phyloP scores from a whole-genome alignment of 306 rosid genomes.

The Prunus campanulata region DNA sequence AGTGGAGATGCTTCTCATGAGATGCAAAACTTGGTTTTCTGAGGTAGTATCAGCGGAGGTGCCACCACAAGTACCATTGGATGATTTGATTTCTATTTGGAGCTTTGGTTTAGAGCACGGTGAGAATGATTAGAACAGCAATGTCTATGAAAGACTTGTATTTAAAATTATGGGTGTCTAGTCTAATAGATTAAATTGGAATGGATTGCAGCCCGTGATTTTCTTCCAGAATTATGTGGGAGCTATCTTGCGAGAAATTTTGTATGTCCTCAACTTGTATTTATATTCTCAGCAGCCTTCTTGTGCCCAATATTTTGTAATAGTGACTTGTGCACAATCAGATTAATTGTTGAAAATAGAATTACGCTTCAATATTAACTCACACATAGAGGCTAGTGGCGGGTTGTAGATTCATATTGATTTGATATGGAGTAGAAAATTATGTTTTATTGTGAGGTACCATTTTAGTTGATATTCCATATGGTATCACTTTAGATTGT shows the following conservation, averaged over 20 bases:
- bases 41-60: conserved; percentile 36
- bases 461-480: not conserved
- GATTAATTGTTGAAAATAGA: not conserved
- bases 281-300: conserved; percentile 16
- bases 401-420: not conserved
- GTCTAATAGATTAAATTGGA: conserved; percentile 28
- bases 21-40: conserved; percentile 66
- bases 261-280: conserved; percentile 51
- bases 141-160: not conserved
- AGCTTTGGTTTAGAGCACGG: conserved; percentile 57
- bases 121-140: conserved; percentile 19
- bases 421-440: no score
- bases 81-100: conserved; percentile 64
- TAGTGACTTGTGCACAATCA: not conserved
- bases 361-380: not conserved
- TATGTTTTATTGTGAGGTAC: not conserved
- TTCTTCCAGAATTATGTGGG: conserved; percentile 44
- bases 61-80: conserved; percentile 41
- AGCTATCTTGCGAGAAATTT: conserved; percentile 76
- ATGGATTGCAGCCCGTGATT: conserved; percentile 55
- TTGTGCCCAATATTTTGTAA: not conserved
- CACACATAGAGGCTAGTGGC: not conserved
- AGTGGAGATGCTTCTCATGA: conserved; percentile 55
- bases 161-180: conserved; percentile 17
- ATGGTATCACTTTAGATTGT: not conserved